These are phyloP conservation scores for Trametes villosa DNA, from an alignment of 768 basidiomycete species.

Conservation along the genomic window DNA sequence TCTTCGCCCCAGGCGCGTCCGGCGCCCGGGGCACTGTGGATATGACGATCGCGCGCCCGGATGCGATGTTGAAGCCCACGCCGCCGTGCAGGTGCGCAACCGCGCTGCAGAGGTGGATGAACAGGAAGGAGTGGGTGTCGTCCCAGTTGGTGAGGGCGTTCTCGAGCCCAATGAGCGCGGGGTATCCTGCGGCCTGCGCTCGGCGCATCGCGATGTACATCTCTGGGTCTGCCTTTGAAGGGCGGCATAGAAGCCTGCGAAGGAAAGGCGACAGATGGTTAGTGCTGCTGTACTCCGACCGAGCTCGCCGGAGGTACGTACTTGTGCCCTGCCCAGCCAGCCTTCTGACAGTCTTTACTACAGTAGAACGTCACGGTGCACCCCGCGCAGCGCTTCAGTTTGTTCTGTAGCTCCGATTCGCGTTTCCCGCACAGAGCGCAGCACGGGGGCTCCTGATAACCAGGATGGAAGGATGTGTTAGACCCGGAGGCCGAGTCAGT, in stretches of 20 bases:
- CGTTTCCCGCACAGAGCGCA: no score
- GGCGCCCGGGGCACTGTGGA: neutral
- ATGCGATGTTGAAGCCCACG: neutral
- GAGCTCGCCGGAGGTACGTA: neutral
- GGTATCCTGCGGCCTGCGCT: neutral
- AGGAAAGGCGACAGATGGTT: neutral
- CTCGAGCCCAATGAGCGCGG: neutral
- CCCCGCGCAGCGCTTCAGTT: no score
- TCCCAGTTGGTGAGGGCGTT: neutral
- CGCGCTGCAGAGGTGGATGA: neutral
- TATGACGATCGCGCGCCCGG: neutral
- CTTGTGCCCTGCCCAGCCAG: no score
- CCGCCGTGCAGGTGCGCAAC: neutral
- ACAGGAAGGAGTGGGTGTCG: neutral
- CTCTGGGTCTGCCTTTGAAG: neutral
- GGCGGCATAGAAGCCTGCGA: neutral
- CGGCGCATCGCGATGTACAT: neutral
- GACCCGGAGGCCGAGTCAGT: no score
- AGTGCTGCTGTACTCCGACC: neutral
- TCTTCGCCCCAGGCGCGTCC: neutral
- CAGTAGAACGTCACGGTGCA: no score
- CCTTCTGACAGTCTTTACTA: no score
- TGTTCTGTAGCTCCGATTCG: no score
- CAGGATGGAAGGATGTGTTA: no score
- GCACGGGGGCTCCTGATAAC: no score